Conservation (phyloP, 2,329 filamentous ascomycete genomes). For the Ceratocystis huliohia region DNA sequence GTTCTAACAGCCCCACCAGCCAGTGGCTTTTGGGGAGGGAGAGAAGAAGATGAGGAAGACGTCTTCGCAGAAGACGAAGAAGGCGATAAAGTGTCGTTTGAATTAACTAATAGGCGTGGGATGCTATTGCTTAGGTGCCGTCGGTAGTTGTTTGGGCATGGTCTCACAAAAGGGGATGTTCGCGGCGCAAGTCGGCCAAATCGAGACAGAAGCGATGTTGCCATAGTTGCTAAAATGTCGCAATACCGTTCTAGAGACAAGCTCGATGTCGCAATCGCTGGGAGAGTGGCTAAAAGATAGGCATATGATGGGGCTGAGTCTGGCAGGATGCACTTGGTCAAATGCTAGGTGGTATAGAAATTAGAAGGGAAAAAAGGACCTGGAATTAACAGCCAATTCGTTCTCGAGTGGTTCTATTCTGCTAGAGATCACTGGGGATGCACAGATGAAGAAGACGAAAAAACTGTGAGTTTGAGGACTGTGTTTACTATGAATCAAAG, state of each 20-base stretch:
- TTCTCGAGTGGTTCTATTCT: background rate
- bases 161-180: constrained; percentile 15
- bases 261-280: constrained; percentile 16
- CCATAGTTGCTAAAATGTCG: constrained; percentile 17
- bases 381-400: background rate
- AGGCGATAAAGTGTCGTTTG: background rate
- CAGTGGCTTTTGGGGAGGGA: background rate
- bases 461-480: background rate
- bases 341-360: constrained; percentile 4
- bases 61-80: background rate
- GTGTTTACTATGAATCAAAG: background rate
- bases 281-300: constrained; percentile 13
- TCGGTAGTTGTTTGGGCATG: constrained; percentile 11
- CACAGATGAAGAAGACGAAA: background rate
- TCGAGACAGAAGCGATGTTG: constrained; percentile 21
- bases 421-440: background rate
- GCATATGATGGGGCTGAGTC: constrained; percentile 16
- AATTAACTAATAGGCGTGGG: background rate
- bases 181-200: constrained; percentile 15
- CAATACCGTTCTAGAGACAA: constrained; percentile 16
- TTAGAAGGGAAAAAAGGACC: background rate
- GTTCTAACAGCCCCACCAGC: constrained; percentile 13
- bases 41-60: background rate
- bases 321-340: constrained; percentile 8
- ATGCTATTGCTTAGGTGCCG: constrained; percentile 8